Conservation (phyloP, 2,329 filamentous ascomycete genomes). For the Periconia sp. region DNA sequence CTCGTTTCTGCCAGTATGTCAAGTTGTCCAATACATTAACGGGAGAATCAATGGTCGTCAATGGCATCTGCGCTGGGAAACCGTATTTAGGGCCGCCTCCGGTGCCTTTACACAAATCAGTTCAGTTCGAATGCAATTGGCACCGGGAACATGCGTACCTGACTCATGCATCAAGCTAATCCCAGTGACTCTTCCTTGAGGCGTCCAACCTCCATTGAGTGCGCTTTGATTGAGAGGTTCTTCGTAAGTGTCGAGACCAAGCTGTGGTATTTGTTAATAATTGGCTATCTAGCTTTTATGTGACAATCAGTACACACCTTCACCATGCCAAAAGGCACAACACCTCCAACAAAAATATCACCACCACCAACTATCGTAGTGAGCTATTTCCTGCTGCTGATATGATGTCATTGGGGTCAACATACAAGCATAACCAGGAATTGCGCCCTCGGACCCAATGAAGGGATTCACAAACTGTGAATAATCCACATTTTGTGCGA, state of each 20-base stretch:
- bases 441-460: conserved; percentile 51
- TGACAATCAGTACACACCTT: conserved; percentile 17
- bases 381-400: neutral
- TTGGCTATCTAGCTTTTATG: no score
- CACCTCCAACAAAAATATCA: conserved; percentile 43
- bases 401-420: neutral
- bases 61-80: conserved; percentile 45
- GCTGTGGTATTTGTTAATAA: neutral
- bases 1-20: conserved; percentile 45
- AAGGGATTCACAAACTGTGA: conserved; percentile 48
- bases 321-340: conserved; percentile 45
- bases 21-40: conserved; percentile 49
- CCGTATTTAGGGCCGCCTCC: conserved; percentile 45
- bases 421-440: conserved; percentile 41
- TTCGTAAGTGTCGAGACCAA: conserved; percentile 44
- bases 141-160: conserved; percentile 9
- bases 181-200: conserved; percentile 43
- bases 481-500: conserved; percentile 29
- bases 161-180: conserved; percentile 45
- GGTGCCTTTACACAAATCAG: conserved; percentile 8
- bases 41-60: conserved; percentile 39
- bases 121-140: no score
- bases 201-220: conserved; percentile 46
- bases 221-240: conserved; percentile 37
- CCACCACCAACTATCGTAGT: conserved; percentile 38